These are phyloP conservation scores for Lupinus albus DNA, from an alignment of 306 rosid species.

Conservation along the genomic window DNA sequence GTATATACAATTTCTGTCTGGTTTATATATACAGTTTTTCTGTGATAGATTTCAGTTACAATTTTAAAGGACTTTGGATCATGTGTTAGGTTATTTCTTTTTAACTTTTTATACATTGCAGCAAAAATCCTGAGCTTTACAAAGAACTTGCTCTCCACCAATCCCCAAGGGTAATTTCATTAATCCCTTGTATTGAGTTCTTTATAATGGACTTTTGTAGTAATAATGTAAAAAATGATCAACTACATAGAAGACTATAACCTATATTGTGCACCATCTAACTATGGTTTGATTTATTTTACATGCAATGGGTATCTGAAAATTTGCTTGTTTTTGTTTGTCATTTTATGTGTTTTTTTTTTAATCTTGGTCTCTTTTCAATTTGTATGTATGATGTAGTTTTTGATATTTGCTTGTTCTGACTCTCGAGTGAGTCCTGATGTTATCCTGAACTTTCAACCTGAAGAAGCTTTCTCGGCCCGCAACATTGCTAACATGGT, in stretches of 20 bases:
- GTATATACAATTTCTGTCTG: constrained; percentile 33
- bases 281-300: too few relatives aligned
- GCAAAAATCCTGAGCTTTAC: constrained; percentile 42
- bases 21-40: background rate
- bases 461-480: constrained; percentile 68
- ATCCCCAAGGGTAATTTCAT: constrained; percentile 57
- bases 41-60: background rate
- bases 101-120: constrained; percentile 30
- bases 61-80: background rate
- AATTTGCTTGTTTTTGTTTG: too few relatives aligned
- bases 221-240: too few relatives aligned
- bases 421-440: constrained; percentile 80
- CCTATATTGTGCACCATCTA: too few relatives aligned
- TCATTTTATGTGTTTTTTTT: background rate
- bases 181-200: too few relatives aligned
- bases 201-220: too few relatives aligned
- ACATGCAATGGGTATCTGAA: too few relatives aligned
- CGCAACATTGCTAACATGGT: constrained; percentile 75
- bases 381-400: constrained; percentile 37
- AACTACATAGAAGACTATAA: too few relatives aligned
- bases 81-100: background rate
- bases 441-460: constrained; percentile 53
- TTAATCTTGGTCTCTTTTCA: background rate
- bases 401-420: constrained; percentile 71
- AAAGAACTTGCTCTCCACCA: constrained; percentile 45